Conservation (phyloP, 495 filamentous ascomycete species). For the Lophiotrema nucula region DNA sequence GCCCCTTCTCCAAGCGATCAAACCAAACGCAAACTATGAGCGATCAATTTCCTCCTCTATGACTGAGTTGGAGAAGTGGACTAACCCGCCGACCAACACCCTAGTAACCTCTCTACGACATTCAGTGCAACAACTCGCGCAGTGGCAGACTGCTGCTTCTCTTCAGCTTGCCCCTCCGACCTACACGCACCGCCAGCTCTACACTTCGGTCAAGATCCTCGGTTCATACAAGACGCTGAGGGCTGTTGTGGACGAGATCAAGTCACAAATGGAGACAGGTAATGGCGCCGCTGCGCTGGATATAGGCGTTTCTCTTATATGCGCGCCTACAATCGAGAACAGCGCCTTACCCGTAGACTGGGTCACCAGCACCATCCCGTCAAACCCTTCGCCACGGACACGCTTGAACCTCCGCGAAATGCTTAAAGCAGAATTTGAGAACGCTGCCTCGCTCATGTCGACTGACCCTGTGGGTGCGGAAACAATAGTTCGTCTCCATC, state of each 20-base stretch:
- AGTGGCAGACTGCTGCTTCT: constrained; percentile 65
- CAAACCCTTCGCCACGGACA: constrained; percentile 32
- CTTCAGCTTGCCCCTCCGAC: constrained; percentile 65
- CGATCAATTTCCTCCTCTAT: constrained; percentile 64
- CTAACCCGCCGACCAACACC: constrained; percentile 58
- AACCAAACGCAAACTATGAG: constrained; percentile 65
- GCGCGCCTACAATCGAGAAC: constrained; percentile 59
- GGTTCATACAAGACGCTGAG: constrained; percentile 63
- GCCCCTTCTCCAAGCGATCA: constrained; percentile 67
- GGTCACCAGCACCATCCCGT: constrained; percentile 38
- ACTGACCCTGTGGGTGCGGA: constrained; percentile 62
- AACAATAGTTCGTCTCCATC: constrained; percentile 69
- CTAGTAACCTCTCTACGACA: constrained; percentile 60
- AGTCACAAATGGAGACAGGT: constrained; percentile 51
- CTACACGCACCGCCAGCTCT: constrained; percentile 77
- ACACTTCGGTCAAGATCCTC: constrained; percentile 64
- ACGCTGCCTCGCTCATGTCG: constrained; percentile 61
- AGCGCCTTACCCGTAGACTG: constrained; percentile 34
- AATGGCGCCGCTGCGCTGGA: constrained; percentile 69
- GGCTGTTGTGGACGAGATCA: constrained; percentile 69
- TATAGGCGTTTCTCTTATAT: constrained; percentile 69
- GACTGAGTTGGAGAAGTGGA: constrained; percentile 77
- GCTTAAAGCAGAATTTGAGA: constrained; percentile 62
- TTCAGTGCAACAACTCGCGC: constrained; percentile 64
- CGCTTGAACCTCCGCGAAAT: constrained; percentile 62